These are phyloP conservation scores for Heteromeles arbutifolia DNA, from an alignment of 306 rosid species.

Conservation along the genomic window DNA sequence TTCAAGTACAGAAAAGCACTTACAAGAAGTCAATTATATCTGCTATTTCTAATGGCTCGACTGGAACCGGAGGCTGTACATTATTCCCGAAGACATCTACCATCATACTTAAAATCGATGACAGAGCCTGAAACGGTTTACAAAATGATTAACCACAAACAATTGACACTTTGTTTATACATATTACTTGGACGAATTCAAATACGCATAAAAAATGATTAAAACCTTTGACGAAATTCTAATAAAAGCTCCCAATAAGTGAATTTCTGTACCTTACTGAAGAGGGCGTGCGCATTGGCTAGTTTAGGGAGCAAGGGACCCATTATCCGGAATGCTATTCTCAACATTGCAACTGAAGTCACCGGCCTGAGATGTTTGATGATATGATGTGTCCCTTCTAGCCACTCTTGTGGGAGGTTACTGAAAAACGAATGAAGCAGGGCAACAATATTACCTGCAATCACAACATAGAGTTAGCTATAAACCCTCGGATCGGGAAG, in stretches of 20 bases:
- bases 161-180: conserved; percentile 2
- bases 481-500: neutral
- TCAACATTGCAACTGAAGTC: conserved; percentile 88
- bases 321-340: conserved; percentile 92
- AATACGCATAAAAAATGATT: neutral
- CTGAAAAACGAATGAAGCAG: conserved; percentile 92
- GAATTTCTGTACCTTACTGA: conserved; percentile 61
- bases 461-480: neutral
- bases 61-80: conserved; percentile 52
- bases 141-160: conserved; percentile 15
- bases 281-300: conserved; percentile 81
- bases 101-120: conserved; percentile 51
- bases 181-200: neutral
- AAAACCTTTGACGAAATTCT: neutral
- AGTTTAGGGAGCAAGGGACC: conserved; percentile 95
- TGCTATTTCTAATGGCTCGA: conserved; percentile 66
- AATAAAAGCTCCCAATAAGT: conserved; percentile 5
- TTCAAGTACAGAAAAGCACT: conserved; percentile 24
- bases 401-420: conserved; percentile 96
- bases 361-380: conserved; percentile 85
- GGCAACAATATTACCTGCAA: conserved; percentile 81
- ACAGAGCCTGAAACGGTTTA: conserved; percentile 54
- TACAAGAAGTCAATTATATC: conserved; percentile 89
- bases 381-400: conserved; percentile 71
- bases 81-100: conserved; percentile 93